Percentiles rank a stretch among this genome's conserved stretches.
phyloP scores from a whole-genome alignment of 495 filamentous ascomycete genomes.

The Tuber melanosporum region DNA sequence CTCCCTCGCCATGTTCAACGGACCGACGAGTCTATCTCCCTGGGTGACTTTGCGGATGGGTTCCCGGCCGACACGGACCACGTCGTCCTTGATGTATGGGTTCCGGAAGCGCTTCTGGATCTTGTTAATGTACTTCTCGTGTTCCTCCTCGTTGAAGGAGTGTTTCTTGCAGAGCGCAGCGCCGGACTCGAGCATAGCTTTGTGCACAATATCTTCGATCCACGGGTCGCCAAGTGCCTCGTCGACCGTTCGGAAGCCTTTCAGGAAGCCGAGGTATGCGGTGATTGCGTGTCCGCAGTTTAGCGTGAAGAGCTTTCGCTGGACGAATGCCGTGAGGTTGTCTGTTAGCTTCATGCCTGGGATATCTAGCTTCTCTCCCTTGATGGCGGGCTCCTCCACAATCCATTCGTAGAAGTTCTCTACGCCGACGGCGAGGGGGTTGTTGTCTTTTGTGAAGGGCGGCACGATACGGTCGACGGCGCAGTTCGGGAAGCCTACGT shows the following conservation, averaged over 20 bases:
- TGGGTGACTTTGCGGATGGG: slow-evolving; percentile 85
- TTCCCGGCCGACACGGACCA: slow-evolving; percentile 92
- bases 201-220: slow-evolving; percentile 68
- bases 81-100: slow-evolving; percentile 84
- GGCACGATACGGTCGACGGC: slow-evolving; percentile 98
- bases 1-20: slow-evolving; percentile 43
- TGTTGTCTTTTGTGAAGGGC: slow-evolving; percentile 53
- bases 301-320: slow-evolving; percentile 98
- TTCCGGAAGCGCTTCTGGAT: slow-evolving; percentile 91
- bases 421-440: slow-evolving; percentile 72
- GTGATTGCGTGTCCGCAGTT: slow-evolving; percentile 97
- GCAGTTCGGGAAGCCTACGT: slow-evolving; percentile 76
- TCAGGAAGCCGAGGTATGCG: slow-evolving; percentile 85
- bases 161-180: slow-evolving; percentile 81
- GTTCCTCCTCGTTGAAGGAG: slow-evolving; percentile 57
- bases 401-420: slow-evolving; percentile 99
- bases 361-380: slow-evolving; percentile 59
- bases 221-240: slow-evolving; percentile 63
- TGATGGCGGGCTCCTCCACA: slow-evolving; percentile 56
- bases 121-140: slow-evolving; percentile 82
- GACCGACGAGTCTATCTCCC: slow-evolving; percentile 92
- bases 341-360: slow-evolving; percentile 87
- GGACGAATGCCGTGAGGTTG: slow-evolving; percentile 87
- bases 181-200: slow-evolving; percentile 72
- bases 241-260: slow-evolving; percentile 75